A percentile compares a stretch with the other conserved stretches of the same genome.
These are phyloP conservation scores for Citrus cavaleriei DNA, from an alignment of 345 rosid genomes.

Conservation along the genomic window DNA sequence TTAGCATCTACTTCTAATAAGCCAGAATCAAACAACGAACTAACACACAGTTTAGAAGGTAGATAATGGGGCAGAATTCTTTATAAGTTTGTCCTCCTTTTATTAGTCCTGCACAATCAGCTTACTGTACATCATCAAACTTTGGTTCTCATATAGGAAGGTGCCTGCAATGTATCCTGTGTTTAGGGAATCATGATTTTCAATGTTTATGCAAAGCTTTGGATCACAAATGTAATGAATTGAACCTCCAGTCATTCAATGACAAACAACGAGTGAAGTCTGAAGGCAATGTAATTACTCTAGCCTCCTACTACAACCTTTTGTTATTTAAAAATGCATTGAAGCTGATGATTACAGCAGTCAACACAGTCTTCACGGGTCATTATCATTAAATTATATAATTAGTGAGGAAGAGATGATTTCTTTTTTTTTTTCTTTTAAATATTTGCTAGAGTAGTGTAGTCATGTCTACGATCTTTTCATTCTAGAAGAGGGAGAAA, in stretches of 20 bases:
- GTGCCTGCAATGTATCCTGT: not conserved
- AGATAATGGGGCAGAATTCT: not conserved
- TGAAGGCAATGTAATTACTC: no score
- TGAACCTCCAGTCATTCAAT: no score
- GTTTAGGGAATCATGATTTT: not conserved
- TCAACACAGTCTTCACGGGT: not conserved
- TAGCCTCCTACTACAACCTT: not conserved
- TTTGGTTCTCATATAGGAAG: not conserved
- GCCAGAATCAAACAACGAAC: not conserved
- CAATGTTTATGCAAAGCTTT: no score
- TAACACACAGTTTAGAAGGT: not conserved
- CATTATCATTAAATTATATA: not conserved
- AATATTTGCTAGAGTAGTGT: not conserved
- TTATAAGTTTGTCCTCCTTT: not conserved
- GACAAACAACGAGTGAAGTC: no score
- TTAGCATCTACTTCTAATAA: conserved; percentile 12
- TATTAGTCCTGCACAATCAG: not conserved
- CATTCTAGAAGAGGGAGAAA: conserved; percentile 10
- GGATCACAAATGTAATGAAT: no score
- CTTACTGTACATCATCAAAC: not conserved
- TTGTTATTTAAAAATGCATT: not conserved
- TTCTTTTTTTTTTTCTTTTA: not conserved
- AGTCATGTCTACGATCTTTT: not conserved
- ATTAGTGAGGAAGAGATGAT: not conserved
- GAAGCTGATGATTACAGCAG: not conserved